Evolutionary conservation across 1,284 basidiomycete genomes (phyloP).

Genomic region (Rhodotorula sp.): DNA sequence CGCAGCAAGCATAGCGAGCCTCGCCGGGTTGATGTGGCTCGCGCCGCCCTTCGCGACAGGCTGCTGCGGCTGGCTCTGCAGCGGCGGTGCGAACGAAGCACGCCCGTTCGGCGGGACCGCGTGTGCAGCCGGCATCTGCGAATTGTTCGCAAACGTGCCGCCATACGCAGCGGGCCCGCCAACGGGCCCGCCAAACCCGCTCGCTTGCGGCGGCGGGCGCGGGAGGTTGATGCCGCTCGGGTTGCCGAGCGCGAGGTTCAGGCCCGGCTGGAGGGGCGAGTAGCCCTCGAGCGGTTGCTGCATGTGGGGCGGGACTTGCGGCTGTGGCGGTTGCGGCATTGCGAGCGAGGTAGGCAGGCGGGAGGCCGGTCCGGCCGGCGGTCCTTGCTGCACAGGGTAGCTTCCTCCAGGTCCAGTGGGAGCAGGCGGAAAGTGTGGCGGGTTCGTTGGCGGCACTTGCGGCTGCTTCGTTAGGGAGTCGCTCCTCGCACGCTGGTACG

Average conservation of each 20-base stretch:
- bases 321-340: background rate
- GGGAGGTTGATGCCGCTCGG: background rate
- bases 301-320: background rate
- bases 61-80: too few relatives aligned
- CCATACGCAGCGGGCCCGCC: too few relatives aligned
- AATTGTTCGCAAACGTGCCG: background rate
- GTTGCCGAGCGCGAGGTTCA: background rate
- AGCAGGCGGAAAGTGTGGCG: background rate
- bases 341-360: background rate
- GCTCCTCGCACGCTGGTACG: background rate
- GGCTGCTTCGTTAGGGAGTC: background rate
- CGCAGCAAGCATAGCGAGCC: slow-evolving; percentile 5
- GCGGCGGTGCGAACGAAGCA: background rate
- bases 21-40: background rate
- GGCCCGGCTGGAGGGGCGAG: background rate
- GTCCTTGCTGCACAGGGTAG: background rate
- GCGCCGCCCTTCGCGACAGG: too few relatives aligned
- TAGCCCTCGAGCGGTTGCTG: background rate
- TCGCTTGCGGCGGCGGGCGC: too few relatives aligned
- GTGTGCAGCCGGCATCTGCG: background rate
- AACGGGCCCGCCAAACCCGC: too few relatives aligned
- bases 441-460: too few relatives aligned
- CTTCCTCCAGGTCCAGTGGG: too few relatives aligned
- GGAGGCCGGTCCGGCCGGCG: background rate
- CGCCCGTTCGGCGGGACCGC: background rate